These are phyloP conservation scores for Teunomyces panamensis DNA, from an alignment of 805 yeast species.

Conservation along the genomic window DNA sequence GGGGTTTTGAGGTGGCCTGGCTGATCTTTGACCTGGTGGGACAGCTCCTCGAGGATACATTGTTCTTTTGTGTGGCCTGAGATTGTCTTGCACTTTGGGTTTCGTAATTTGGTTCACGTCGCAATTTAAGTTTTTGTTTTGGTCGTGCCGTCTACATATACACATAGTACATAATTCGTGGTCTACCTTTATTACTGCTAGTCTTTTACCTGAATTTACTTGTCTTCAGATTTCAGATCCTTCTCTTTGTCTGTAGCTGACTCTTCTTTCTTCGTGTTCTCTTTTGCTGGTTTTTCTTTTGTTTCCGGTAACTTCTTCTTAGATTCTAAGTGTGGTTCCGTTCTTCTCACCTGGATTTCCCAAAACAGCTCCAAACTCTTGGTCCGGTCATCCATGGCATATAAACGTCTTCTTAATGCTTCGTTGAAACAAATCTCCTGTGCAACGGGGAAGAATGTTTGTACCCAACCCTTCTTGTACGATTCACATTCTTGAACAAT, in stretches of 20 bases:
- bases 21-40: not conserved
- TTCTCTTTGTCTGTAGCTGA: slow-evolving; percentile 5
- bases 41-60: slow-evolving; percentile 2
- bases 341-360: slow-evolving; percentile 23
- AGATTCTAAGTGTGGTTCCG: slow-evolving; percentile 3
- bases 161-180: not conserved
- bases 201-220: not conserved
- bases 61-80: not conserved
- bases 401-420: slow-evolving; percentile 76
- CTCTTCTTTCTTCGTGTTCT: not conserved
- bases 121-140: slow-evolving; percentile 1
- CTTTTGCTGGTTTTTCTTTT: slow-evolving; percentile 3
- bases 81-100: not conserved
- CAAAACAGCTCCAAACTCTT: slow-evolving; percentile 33
- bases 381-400: slow-evolving; percentile 41
- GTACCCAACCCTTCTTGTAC: slow-evolving; percentile 78
- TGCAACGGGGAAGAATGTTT: slow-evolving; percentile 67
- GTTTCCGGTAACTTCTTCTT: slow-evolving; percentile 3
- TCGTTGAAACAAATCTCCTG: slow-evolving; percentile 91
- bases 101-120: not conserved
- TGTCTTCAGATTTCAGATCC: not conserved
- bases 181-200: slow-evolving; percentile 1
- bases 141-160: not conserved
- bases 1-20: slow-evolving; percentile 3
- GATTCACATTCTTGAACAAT: slow-evolving; percentile 71